Conservation (phyloP, 192 early-diverging fungal genomes). For the Rhizophagus sp. region DNA sequence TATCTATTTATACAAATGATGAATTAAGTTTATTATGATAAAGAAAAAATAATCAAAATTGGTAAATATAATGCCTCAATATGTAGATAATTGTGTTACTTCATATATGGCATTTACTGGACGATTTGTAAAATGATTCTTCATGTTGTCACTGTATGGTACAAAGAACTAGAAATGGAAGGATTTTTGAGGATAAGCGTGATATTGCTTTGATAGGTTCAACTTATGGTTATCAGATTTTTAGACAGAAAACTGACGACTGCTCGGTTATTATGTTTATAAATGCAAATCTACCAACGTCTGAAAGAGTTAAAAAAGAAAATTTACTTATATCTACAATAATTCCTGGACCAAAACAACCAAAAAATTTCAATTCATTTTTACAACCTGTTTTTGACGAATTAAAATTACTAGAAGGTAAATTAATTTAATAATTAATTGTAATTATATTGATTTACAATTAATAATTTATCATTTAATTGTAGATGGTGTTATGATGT, state of each 20-base stretch:
- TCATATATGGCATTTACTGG: too few relatives aligned
- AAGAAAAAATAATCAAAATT: too few relatives aligned
- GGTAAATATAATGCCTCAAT: too few relatives aligned
- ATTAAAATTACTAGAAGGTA: background rate
- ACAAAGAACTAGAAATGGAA: background rate
- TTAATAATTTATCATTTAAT: background rate
- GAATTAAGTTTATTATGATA: too few relatives aligned
- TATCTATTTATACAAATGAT: too few relatives aligned
- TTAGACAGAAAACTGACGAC: background rate
- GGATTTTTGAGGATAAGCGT: background rate
- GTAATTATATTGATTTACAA: background rate
- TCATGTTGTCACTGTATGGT: background rate
- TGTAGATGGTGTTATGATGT: background rate
- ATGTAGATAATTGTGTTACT: too few relatives aligned
- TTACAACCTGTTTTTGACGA: background rate
- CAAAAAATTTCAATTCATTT: background rate
- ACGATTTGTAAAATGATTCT: too few relatives aligned
- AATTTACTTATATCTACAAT: background rate
- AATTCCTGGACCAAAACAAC: background rate
- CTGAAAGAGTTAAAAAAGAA: constrained; percentile 1
- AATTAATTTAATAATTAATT: too few relatives aligned
- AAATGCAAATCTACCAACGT: background rate
- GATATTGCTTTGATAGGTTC: background rate
- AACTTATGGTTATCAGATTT: background rate
- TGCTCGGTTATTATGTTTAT: background rate